A percentile compares a stretch with the other conserved stretches of the same genome.
Evolutionary conservation across 1,139 yeast species (phyloP).

Genomic region (Protomyces inundatus): DNA sequence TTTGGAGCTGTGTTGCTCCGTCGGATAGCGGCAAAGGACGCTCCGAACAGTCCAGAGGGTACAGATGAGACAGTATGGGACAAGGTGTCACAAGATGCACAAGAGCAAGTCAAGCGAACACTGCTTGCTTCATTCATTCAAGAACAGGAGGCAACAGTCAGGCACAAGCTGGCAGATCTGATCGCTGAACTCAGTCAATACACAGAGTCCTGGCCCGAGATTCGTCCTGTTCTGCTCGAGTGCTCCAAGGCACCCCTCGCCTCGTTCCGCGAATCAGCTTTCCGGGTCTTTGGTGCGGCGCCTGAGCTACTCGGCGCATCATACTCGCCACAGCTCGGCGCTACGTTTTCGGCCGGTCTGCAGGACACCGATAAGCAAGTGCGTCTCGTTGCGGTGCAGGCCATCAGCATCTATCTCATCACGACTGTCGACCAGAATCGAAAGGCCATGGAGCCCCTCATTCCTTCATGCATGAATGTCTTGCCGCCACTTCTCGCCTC

Average conservation of each 20-base stretch:
- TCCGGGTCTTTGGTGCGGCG: constrained; percentile 77
- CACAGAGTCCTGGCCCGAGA: constrained; percentile 34
- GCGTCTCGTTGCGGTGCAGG: constrained; percentile 84
- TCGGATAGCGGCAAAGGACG: constrained; percentile 68
- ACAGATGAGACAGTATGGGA: constrained; percentile 49
- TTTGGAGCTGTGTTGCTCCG: constrained; percentile 85
- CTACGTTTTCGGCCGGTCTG: constrained; percentile 73
- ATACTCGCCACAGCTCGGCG: constrained; percentile 54
- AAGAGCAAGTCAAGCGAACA: constrained; percentile 57
- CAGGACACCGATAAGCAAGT: constrained; percentile 74
- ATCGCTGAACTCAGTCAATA: constrained; percentile 74
- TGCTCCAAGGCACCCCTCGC: constrained; percentile 48
- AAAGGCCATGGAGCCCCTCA: constrained; percentile 66
- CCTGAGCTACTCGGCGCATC: constrained; percentile 69
- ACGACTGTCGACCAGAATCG: constrained; percentile 72
- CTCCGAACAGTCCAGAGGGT: constrained; percentile 63
- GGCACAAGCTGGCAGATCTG: constrained; percentile 91
- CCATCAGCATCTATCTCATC: constrained; percentile 85
- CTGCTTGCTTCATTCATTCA: constrained; percentile 68
- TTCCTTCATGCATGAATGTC: constrained; percentile 79
- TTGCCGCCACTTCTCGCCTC: constrained; percentile 75
- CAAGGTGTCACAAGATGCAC: constrained; percentile 54
- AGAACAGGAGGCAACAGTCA: constrained; percentile 62
- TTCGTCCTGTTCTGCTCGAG: constrained; percentile 29
- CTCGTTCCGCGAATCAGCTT: constrained; percentile 83